Conservation (phyloP, 306 rosid species). For the barrel medic (Medicago truncatula) region MtrunA17r5.0-ANR NC_053042.1:47319001-47319500, state of each 20-base stretch:
- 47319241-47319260: constrained; percentile 50
- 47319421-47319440: background rate
- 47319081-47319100: constrained; percentile 41
- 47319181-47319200: constrained; percentile 44
- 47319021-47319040: constrained; percentile 2
- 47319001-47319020: constrained; percentile 15
- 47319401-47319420: constrained; percentile 21
- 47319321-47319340: constrained; percentile 47
- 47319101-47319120: constrained; percentile 27
- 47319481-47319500: constrained; percentile 48
- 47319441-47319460: constrained; percentile 46
- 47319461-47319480: constrained; percentile 41
- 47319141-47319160: constrained; percentile 38
- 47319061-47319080: constrained; percentile 40
- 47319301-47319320: constrained; percentile 46
- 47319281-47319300: constrained; percentile 51
- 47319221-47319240: constrained; percentile 53
- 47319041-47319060: constrained; percentile 4
- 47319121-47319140: constrained; percentile 26
- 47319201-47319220: constrained; percentile 41
- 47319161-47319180: constrained; percentile 42
- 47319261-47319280: constrained; percentile 46
- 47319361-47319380: constrained; percentile 25
- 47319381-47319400: constrained; percentile 4
- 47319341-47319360: constrained; percentile 34